These are phyloP conservation scores for Solanum tarijense DNA, from an alignment of 257 asterid genomes.

Conservation along the genomic window DNA sequence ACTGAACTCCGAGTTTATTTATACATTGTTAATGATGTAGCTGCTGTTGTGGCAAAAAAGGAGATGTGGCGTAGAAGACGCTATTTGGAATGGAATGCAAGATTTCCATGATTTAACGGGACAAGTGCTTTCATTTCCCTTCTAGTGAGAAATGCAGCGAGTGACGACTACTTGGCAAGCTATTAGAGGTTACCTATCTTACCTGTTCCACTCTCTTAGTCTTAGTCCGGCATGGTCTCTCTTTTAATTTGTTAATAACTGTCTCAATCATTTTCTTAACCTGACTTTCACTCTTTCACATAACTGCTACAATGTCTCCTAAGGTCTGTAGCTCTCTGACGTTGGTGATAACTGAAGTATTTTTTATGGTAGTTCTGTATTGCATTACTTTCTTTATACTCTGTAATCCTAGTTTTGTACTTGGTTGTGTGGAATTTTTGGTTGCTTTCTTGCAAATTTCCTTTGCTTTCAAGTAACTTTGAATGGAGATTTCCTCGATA, in stretches of 20 bases:
- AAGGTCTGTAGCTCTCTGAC: too few species aligned
- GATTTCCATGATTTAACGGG: slow-evolving; percentile 9
- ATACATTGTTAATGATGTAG: slow-evolving; percentile 26
- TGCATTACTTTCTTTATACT: not conserved
- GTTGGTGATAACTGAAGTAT: too few species aligned
- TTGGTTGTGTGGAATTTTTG: not conserved
- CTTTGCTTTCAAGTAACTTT: not conserved
- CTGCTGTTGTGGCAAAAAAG: slow-evolving; percentile 54
- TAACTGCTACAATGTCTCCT: not conserved
- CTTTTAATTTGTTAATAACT: not conserved
- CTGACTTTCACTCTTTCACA: not conserved
- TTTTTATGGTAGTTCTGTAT: not conserved
- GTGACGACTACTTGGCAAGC: not conserved
- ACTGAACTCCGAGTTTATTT: not conserved
- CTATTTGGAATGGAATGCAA: slow-evolving; percentile 45
- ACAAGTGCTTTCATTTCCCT: not conserved
- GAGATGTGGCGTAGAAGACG: slow-evolving; percentile 77
- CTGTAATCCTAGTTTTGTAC: not conserved
- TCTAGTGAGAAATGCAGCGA: not conserved
- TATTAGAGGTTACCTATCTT: not conserved
- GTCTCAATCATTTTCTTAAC: not conserved
- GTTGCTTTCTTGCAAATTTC: not conserved
- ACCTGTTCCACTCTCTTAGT: not conserved
- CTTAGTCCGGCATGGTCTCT: not conserved
- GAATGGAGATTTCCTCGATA: not conserved